phyloP scores from a whole-genome alignment of 176 grass and related monocot species.

The Poa pratensis region DNA sequence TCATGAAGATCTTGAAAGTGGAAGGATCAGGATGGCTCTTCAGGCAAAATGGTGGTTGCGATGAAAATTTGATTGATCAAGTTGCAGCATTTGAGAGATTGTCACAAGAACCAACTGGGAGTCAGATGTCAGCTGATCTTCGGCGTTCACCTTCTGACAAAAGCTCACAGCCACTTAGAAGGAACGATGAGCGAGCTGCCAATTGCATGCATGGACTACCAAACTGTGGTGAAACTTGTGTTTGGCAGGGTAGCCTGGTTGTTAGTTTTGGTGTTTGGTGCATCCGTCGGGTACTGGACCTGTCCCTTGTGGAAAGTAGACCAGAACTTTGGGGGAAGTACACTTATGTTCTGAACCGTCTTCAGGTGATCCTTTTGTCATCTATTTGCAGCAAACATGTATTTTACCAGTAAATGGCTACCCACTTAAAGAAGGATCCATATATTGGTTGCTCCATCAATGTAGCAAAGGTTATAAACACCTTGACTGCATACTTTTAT shows the following conservation, averaged over 20 bases:
- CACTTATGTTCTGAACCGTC: slow-evolving; percentile 96
- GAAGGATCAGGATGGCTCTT: slow-evolving; percentile 91
- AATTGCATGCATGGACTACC: slow-evolving; percentile 40
- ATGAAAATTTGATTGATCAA: slow-evolving; percentile 81
- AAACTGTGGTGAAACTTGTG: slow-evolving; percentile 84
- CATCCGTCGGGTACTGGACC: slow-evolving; percentile 68
- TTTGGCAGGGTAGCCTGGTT: slow-evolving; percentile 74
- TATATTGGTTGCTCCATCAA: background rate
- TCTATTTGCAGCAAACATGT: background rate
- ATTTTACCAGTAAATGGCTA: slow-evolving; percentile 5
- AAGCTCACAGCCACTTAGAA: slow-evolving; percentile 1
- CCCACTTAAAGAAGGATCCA: background rate
- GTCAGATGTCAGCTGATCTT: slow-evolving; percentile 37
- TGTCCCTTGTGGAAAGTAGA: slow-evolving; percentile 91
- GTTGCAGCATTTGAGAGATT: slow-evolving; percentile 70
- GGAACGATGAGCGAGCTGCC: background rate
- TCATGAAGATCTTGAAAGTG: slow-evolving; percentile 75
- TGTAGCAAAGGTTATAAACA: background rate
- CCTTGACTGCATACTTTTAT: background rate
- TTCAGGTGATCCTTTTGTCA: slow-evolving; percentile 65
- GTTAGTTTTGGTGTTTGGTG: slow-evolving; percentile 98
- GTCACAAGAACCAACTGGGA: slow-evolving; percentile 49
- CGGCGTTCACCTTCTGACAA: slow-evolving; percentile 32
- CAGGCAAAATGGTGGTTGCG: slow-evolving; percentile 75
- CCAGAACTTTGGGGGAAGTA: slow-evolving; percentile 99